Percentiles rank a stretch among this genome's conserved stretches.
Conservation (phyloP, 345 rosid genomes). For the Leavenworthia alabamica region DNA sequence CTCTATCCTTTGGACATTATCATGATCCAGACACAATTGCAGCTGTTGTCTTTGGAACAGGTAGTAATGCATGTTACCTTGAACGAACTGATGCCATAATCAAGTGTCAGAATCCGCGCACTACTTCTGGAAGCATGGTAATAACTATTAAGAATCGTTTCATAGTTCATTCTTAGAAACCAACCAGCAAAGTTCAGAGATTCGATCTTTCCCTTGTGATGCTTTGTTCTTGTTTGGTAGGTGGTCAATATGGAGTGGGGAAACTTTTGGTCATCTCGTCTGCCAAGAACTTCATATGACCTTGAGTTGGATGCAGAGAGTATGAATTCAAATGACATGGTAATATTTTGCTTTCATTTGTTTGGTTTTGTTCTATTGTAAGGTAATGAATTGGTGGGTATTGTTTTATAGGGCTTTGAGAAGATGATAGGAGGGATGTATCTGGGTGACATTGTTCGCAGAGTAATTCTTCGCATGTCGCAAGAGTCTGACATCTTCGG, state of each 20-base stretch:
- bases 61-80: slow-evolving; percentile 90
- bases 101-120: slow-evolving; percentile 82
- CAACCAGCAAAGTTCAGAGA: neutral
- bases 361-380: too few relatives aligned
- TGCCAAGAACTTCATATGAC: slow-evolving; percentile 92
- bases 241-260: slow-evolving; percentile 99
- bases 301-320: slow-evolving; percentile 76
- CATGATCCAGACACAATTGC: slow-evolving; percentile 84
- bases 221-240: slow-evolving; percentile 45
- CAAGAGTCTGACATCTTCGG: slow-evolving; percentile 66
- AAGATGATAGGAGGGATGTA: slow-evolving; percentile 97
- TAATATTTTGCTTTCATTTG: too few relatives aligned
- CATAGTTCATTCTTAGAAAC: neutral
- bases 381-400: too few relatives aligned
- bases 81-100: slow-evolving; percentile 87
- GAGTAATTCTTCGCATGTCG: slow-evolving; percentile 80
- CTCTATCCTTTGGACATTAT: slow-evolving; percentile 84
- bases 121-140: slow-evolving; percentile 93
- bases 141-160: slow-evolving; percentile 23
- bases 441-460: slow-evolving; percentile 86
- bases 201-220: neutral
- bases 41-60: slow-evolving; percentile 87
- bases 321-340: slow-evolving; percentile 86
- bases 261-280: slow-evolving; percentile 88
- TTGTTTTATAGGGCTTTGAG: slow-evolving; percentile 74